These are phyloP conservation scores for Sarcodon aspratus DNA, from an alignment of 768 basidiomycete species.

Conservation along the genomic window DNA sequence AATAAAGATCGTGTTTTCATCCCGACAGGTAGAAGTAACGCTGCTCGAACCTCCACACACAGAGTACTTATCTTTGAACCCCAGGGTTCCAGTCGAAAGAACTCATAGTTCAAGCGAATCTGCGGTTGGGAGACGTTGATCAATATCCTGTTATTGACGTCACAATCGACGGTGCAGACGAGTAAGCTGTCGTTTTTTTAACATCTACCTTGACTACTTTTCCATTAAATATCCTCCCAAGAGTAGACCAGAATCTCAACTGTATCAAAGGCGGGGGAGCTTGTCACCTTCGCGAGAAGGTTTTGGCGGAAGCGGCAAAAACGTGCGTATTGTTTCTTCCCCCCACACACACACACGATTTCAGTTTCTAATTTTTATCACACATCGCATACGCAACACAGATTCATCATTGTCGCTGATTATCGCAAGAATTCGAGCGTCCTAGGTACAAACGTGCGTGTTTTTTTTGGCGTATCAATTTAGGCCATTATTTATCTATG, in stretches of 20 bases:
- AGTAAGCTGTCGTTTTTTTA: conserved; percentile 38
- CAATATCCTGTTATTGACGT: conserved; percentile 86
- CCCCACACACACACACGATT: not conserved
- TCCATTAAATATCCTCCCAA: conserved; percentile 17
- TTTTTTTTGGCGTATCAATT: not conserved
- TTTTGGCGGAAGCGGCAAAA: conserved; percentile 89
- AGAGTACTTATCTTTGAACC: not conserved
- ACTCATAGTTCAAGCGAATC: conserved; percentile 72
- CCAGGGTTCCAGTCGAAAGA: conserved; percentile 91
- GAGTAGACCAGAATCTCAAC: conserved; percentile 79
- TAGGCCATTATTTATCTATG: conserved; percentile 3
- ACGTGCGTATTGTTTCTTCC: conserved; percentile 39
- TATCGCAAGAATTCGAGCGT: conserved; percentile 84
- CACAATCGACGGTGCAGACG: conserved; percentile 97
- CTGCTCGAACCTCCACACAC: not conserved
- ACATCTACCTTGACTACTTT: too few relatives aligned
- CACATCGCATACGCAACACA: conserved; percentile 13
- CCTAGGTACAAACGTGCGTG: conserved; percentile 72
- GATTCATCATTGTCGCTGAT: conserved; percentile 89
- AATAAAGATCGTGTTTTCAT: conserved; percentile 84
- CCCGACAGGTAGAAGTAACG: conserved; percentile 46
- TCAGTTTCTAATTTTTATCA: not conserved
- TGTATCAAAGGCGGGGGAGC: conserved; percentile 97
- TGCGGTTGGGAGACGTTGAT: conserved; percentile 80
- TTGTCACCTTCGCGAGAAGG: conserved; percentile 94